Conservation (phyloP, 2,329 filamentous ascomycete genomes). For the Lachnellula occidentalis region DNA sequence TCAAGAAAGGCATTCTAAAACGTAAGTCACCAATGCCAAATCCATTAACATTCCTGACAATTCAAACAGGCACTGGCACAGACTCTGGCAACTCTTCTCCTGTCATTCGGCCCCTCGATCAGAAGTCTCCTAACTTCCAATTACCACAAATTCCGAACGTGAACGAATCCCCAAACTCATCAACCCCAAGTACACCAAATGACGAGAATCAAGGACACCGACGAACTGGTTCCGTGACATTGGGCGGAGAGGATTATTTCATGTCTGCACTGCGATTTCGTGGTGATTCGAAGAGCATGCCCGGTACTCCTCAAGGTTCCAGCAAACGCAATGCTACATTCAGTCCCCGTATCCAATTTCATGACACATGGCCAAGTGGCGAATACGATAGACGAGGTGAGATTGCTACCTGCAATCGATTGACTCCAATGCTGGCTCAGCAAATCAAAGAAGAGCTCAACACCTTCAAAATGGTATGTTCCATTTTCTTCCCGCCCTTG, state of each 20-base stretch:
- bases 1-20: constrained; percentile 94
- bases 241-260: constrained; percentile 82
- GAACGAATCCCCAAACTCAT: constrained; percentile 76
- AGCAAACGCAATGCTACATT: constrained; percentile 64
- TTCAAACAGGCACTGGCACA: constrained; percentile 30
- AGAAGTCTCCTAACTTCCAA: constrained; percentile 46
- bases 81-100: constrained; percentile 64
- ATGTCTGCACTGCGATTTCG: constrained; percentile 68
- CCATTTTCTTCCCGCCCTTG: constrained; percentile 3
- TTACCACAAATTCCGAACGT: constrained; percentile 57
- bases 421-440: constrained; percentile 94
- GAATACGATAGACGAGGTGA: constrained; percentile 96
- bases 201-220: constrained; percentile 67
- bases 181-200: constrained; percentile 79
- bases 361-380: constrained; percentile 92
- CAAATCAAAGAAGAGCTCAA: constrained; percentile 99
- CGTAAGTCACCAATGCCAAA: constrained; percentile 48
- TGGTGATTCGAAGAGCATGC: constrained; percentile 73
- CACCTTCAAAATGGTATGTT: constrained; percentile 93
- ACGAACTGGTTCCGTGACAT: constrained; percentile 63
- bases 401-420: constrained; percentile 93
- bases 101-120: constrained; percentile 56
- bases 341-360: constrained; percentile 87
- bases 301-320: constrained; percentile 65
- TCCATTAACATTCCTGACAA: constrained; percentile 27